Conservation (phyloP, 306 rosid genomes). For the Cucurbita ficifolia region DNA sequence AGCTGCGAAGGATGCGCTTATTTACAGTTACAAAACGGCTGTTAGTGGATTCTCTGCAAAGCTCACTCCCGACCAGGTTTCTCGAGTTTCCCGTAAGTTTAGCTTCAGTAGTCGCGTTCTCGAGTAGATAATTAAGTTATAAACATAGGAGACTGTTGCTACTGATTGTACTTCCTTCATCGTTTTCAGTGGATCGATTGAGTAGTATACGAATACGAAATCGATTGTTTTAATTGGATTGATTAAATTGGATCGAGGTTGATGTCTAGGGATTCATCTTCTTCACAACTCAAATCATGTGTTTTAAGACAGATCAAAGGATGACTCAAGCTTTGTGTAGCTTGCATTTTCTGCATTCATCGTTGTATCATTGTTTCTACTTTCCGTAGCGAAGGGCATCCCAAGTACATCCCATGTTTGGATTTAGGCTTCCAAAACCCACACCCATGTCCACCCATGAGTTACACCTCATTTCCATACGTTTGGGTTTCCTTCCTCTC, state of each 20-base stretch:
- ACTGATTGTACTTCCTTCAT: neutral
- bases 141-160: neutral
- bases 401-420: neutral
- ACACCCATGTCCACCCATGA: neutral
- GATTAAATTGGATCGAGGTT: neutral
- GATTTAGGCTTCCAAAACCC: neutral
- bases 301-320: neutral
- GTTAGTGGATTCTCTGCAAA: constrained; percentile 91
- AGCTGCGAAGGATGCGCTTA: constrained; percentile 80
- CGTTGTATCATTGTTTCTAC: neutral
- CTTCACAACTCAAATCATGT: neutral
- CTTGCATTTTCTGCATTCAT: neutral
- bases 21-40: constrained; percentile 77
- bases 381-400: neutral
- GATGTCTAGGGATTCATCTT: neutral
- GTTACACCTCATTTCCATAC: neutral
- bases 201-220: neutral
- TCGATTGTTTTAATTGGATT: neutral
- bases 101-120: neutral
- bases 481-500: neutral
- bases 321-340: neutral
- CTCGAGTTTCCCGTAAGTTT: constrained; percentile 29
- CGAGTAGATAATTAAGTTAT: neutral
- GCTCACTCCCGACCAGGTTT: constrained; percentile 59
- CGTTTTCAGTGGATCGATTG: neutral